phyloP scores from a whole-genome alignment of 192 early-diverging fungal species.

The Coemansia sp. region DNA sequence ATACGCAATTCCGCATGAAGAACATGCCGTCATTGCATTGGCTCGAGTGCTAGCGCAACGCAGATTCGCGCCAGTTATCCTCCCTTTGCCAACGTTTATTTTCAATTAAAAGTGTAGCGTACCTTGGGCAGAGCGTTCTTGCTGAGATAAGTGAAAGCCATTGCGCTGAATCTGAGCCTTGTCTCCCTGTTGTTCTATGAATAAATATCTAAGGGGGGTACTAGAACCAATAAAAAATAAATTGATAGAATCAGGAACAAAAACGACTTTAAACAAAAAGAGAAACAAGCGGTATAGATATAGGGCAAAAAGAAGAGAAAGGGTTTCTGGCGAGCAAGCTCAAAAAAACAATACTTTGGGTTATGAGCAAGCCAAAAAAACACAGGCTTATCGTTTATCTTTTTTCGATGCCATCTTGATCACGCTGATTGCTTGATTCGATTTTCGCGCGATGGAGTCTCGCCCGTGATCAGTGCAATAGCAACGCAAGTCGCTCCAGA shows the following conservation, averaged over 20 bases:
- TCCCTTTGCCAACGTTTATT: neutral
- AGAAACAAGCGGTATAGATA: neutral
- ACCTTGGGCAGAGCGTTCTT: constrained; percentile 51
- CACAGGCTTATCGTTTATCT: neutral
- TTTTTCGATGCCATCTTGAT: neutral
- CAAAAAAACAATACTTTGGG: too few species aligned
- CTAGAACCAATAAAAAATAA: neutral
- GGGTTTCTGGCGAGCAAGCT: too few species aligned
- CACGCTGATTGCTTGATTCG: neutral
- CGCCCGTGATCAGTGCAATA: neutral
- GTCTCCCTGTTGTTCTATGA: neutral
- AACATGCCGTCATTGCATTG: too few species aligned
- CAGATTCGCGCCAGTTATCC: neutral
- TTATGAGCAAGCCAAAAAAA: neutral
- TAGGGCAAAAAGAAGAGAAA: neutral
- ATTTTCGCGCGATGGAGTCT: neutral
- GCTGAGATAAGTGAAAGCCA: constrained; percentile 48
- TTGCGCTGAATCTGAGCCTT: constrained; percentile 16
- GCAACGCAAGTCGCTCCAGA: too few species aligned
- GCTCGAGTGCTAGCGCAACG: neutral
- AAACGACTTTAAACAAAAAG: neutral
- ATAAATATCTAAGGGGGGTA: neutral
- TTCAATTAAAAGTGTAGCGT: neutral
- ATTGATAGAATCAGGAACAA: neutral
- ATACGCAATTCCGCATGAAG: too few species aligned